These are phyloP conservation scores for Xanthoceras sorbifolium DNA, from an alignment of 345 rosid species.

Conservation along the genomic window DNA sequence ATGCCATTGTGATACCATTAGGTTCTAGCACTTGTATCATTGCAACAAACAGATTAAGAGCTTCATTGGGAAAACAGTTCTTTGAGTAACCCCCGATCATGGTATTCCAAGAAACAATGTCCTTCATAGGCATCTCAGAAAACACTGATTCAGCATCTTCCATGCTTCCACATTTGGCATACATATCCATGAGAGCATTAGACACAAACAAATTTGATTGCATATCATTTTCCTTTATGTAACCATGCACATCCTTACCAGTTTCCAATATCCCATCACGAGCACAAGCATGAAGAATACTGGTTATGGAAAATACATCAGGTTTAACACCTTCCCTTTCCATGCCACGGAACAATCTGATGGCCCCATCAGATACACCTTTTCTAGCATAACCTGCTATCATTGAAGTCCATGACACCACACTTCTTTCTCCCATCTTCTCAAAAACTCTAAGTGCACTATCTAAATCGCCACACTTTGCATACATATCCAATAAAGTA, in stretches of 20 bases:
- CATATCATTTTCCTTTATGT: slow-evolving; percentile 46
- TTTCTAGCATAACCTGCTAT: slow-evolving; percentile 70
- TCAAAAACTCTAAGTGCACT: slow-evolving; percentile 52
- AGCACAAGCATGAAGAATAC: slow-evolving; percentile 70
- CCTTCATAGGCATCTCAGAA: slow-evolving; percentile 49
- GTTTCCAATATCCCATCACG: slow-evolving; percentile 50
- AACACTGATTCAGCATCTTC: slow-evolving; percentile 54
- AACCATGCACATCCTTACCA: slow-evolving; percentile 61
- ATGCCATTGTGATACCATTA: slow-evolving; percentile 57
- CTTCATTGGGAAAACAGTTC: slow-evolving; percentile 59
- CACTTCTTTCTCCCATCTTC: slow-evolving; percentile 50
- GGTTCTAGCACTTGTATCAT: slow-evolving; percentile 51
- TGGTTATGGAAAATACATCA: slow-evolving; percentile 51
- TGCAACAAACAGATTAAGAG: slow-evolving; percentile 45
- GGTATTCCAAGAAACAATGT: slow-evolving; percentile 71
- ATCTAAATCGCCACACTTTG: slow-evolving; percentile 55
- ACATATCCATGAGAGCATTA: slow-evolving; percentile 78
- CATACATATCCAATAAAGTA: slow-evolving; percentile 68
- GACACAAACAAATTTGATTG: slow-evolving; percentile 50
- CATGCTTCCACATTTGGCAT: slow-evolving; percentile 79
- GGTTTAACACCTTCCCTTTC: slow-evolving; percentile 50
- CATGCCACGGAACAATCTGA: slow-evolving; percentile 55
- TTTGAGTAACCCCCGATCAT: slow-evolving; percentile 72
- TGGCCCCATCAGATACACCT: slow-evolving; percentile 52
- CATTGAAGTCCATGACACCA: slow-evolving; percentile 76